phyloP scores from a whole-genome alignment of 192 early-diverging fungal species.

The Backusella australiensis region DNA sequence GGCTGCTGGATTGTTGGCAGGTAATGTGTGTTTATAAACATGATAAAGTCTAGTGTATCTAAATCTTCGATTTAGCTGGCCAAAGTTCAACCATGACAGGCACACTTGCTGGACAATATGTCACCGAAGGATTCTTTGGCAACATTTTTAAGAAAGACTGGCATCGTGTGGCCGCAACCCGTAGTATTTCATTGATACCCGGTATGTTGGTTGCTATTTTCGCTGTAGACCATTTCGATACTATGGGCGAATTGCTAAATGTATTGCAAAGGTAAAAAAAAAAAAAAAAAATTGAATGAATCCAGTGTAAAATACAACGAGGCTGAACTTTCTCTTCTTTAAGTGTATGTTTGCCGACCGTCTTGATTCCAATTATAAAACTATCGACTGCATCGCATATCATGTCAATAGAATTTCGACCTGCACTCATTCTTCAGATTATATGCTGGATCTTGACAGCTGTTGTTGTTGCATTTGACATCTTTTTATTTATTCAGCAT shows the following conservation, averaged over 20 bases:
- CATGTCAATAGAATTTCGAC: slow-evolving; percentile 13
- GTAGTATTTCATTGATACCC: slow-evolving; percentile 61
- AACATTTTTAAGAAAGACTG: slow-evolving; percentile 52
- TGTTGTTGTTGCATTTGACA: slow-evolving; percentile 20
- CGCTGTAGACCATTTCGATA: slow-evolving; percentile 58
- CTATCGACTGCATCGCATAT: slow-evolving; percentile 7
- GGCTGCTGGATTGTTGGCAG: slow-evolving; percentile 75
- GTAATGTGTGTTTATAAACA: background rate
- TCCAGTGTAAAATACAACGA: no score
- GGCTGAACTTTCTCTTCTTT: background rate
- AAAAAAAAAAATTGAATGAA: background rate
- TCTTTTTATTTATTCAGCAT: slow-evolving; percentile 20
- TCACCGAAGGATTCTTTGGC: slow-evolving; percentile 82
- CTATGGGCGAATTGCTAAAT: slow-evolving; percentile 68
- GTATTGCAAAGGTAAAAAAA: slow-evolving; percentile 54
- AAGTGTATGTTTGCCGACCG: slow-evolving; percentile 20
- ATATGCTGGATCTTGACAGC: slow-evolving; percentile 5
- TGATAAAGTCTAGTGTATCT: no score
- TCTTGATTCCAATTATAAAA: slow-evolving; percentile 22
- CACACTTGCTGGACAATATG: slow-evolving; percentile 90
- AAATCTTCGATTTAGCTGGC: slow-evolving; percentile 46
- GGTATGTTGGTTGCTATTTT: slow-evolving; percentile 62
- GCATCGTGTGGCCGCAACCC: slow-evolving; percentile 60
- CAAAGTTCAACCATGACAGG: slow-evolving; percentile 88
- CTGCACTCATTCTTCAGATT: background rate